These are phyloP conservation scores for Vanilla planifolia DNA, from an alignment of 106 monocot genomes.

Conservation along the genomic window DNA sequence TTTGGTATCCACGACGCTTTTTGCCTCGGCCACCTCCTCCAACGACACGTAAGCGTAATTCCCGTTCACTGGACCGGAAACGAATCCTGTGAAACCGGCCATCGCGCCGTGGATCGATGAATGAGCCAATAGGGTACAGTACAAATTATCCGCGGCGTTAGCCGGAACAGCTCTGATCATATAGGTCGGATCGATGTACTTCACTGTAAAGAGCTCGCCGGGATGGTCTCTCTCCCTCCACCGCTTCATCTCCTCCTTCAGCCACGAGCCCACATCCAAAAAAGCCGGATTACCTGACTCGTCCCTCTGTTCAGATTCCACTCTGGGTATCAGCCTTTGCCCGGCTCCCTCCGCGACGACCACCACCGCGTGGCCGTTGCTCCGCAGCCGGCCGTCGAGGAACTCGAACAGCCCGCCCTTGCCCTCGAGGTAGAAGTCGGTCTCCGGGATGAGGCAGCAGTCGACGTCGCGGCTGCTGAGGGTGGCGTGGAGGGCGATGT, in stretches of 20 bases:
- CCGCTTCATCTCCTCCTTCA: slow-evolving; percentile 64
- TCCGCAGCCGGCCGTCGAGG: slow-evolving; percentile 44
- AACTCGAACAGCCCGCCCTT: slow-evolving; percentile 76
- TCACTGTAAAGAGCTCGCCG: slow-evolving; percentile 68
- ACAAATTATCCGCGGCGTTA: slow-evolving; percentile 72
- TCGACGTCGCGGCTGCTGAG: slow-evolving; percentile 83
- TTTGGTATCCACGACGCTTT: slow-evolving; percentile 45
- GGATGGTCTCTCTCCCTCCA: slow-evolving; percentile 73
- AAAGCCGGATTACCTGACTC: slow-evolving; percentile 74
- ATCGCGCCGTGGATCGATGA: slow-evolving; percentile 82
- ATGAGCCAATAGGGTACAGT: slow-evolving; percentile 83
- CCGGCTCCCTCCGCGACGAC: slow-evolving; percentile 87
- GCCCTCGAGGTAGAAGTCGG: slow-evolving; percentile 69
- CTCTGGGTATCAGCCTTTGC: slow-evolving; percentile 52
- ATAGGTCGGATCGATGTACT: slow-evolving; percentile 91
- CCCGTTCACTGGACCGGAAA: slow-evolving; percentile 71
- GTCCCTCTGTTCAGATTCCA: slow-evolving; percentile 40
- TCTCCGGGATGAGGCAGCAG: slow-evolving; percentile 85
- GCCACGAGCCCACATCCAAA: slow-evolving; percentile 57
- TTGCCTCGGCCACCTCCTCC: slow-evolving; percentile 59
- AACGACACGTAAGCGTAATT: slow-evolving; percentile 80
- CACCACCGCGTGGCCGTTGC: slow-evolving; percentile 67
- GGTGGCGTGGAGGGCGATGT: slow-evolving; percentile 77
- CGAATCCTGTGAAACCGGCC: slow-evolving; percentile 89
- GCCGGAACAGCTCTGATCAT: slow-evolving; percentile 87